Evolutionary conservation across 352 stramenopile species (phyloP).

Genomic region (Phytophthora palmivora): DNA sequence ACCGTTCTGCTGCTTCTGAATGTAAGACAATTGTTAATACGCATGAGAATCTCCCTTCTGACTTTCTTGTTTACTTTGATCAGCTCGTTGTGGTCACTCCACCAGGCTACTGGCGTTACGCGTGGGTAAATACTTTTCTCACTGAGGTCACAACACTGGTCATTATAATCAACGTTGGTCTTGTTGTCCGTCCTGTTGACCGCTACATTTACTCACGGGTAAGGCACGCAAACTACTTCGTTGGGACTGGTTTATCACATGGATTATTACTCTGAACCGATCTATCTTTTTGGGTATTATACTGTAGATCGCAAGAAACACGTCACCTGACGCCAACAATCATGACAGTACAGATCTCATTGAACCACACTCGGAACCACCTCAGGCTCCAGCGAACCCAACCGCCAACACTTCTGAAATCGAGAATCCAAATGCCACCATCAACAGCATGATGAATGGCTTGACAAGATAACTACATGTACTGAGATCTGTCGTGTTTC

Average conservation of each 20-base stretch:
- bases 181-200: slow-evolving; percentile 60
- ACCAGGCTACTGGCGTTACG: slow-evolving; percentile 61
- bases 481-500: no score
- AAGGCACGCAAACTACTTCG: not conserved
- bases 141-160: slow-evolving; percentile 52
- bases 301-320: slow-evolving; percentile 22
- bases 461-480: no score
- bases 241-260: no score
- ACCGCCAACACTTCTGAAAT: not conserved
- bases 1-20: slow-evolving; percentile 63
- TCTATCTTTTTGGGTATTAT: not conserved
- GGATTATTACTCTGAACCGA: not conserved
- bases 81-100: slow-evolving; percentile 68
- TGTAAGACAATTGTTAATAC: slow-evolving; percentile 28
- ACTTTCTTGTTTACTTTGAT: slow-evolving; percentile 1
- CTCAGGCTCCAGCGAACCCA: not conserved
- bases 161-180: slow-evolving; percentile 48
- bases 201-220: slow-evolving; percentile 58
- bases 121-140: slow-evolving; percentile 66
- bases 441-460: not conserved
- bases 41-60: not conserved
- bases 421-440: no score
- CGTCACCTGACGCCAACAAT: slow-evolving; percentile 10
- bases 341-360: slow-evolving; percentile 11
- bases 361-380: slow-evolving; percentile 5